These are phyloP conservation scores for Colletotrichum lini DNA, from an alignment of 2,329 filamentous ascomycete species.

Conservation along the genomic window DNA sequence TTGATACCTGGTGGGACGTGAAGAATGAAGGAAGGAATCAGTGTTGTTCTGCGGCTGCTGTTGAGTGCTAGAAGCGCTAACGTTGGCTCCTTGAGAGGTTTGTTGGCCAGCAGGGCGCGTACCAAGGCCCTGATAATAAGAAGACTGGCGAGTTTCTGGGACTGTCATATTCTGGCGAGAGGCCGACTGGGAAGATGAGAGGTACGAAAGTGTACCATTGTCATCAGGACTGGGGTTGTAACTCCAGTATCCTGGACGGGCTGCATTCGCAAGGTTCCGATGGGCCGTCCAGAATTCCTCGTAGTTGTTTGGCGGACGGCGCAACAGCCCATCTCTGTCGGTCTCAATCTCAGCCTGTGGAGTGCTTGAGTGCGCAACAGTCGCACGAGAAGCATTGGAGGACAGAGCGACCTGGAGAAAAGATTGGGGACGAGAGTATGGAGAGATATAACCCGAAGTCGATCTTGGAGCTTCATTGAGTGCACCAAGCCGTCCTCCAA, in stretches of 20 bases:
- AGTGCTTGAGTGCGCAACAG: neutral
- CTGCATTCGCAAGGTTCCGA: neutral
- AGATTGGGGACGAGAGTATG: neutral
- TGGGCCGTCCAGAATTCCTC: conserved; percentile 2
- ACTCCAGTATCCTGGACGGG: too few relatives aligned
- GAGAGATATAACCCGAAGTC: neutral
- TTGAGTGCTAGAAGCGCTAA: too few relatives aligned
- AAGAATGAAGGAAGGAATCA: neutral
- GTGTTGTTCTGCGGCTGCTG: too few relatives aligned
- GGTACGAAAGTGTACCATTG: neutral
- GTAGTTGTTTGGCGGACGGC: neutral
- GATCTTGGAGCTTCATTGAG: neutral
- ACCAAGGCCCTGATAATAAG: too few relatives aligned
- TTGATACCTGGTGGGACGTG: neutral
- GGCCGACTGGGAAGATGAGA: neutral
- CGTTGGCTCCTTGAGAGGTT: too few relatives aligned
- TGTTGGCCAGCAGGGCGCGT: neutral
- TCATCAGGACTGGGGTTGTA: neutral
- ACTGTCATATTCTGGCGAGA: too few relatives aligned
- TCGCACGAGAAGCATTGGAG: neutral
- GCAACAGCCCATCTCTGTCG: neutral
- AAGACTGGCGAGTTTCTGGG: neutral
- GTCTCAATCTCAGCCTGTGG: neutral
- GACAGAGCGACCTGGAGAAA: neutral
- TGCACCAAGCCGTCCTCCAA: neutral